Evolutionary conservation across 176 grass and related monocot species (phyloP), one percentile per base, ranked within the genome.

Genomic region (Phyllostachys edulis): DNA sequence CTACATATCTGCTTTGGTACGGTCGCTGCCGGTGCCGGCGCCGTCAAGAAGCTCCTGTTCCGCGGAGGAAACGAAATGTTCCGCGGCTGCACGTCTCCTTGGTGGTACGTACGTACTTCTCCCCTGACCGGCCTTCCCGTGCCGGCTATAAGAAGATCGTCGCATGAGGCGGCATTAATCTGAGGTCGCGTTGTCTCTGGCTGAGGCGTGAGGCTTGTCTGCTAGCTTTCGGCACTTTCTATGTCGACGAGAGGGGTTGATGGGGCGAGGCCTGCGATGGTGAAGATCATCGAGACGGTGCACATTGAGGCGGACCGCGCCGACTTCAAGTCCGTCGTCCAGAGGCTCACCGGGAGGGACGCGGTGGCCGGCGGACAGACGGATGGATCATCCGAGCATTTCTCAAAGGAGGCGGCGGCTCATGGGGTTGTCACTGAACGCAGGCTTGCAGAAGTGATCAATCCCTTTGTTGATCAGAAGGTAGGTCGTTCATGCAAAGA

Each of bases 201-300:
- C 50, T 11, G 26, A 5, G 11, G 20, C 54, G 63, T 44, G 49
- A 32, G n/a, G 27, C 41, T 12, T n/a, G 6, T 8, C 26, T 23
- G 67, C 69, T 73, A 60, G 9, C 8, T 10, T 40, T 0, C 11
- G 2, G 0, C 5, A 2, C 47, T 14, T 38, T 12, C 38, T 9
- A 81, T 87, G 85, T 75, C 85, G 78, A 59, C 34, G 37, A 56
- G 69, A 66, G 85, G 17, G 9, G 59, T 5, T 13, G 71, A 52
- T 9, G 60, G 55, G 49, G 71, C 60, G 70, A 87, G 26, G 26
- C 78, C 49, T 50, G 64, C 64, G 56, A 36, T 2, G 66, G 80
- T 88, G 80, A 88, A 82, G 86, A 83, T 88, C 63, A 79, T 88
- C 63, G 86, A 88, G 80, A 88, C 80, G 73, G 80, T 83, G 80